Evolutionary conservation across 2,329 filamentous ascomycete genomes (phyloP).

Genomic region (Ophiostoma tasmaniense): DNA sequence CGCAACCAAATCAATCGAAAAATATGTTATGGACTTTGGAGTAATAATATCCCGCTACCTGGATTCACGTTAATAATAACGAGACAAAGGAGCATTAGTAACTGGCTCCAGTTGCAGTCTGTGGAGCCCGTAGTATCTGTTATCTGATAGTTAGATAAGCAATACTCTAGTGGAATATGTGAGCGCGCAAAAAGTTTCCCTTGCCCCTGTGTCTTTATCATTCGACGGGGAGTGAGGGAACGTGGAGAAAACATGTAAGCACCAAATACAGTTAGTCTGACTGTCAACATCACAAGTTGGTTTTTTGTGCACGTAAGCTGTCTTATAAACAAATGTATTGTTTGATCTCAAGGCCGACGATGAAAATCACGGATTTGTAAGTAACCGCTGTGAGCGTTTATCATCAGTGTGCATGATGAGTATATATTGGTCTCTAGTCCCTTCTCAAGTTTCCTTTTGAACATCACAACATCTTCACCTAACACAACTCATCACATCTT

Average conservation of each 20-base stretch:
- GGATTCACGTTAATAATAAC: neutral
- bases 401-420: neutral
- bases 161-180: too few relatives aligned
- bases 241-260: neutral
- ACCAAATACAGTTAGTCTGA: neutral
- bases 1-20: neutral
- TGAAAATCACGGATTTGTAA: neutral
- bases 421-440: neutral
- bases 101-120: neutral
- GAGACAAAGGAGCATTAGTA: neutral
- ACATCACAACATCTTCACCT: neutral
- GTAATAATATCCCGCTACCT: too few relatives aligned
- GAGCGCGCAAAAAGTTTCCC: conserved; percentile 10
- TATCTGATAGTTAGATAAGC: too few relatives aligned
- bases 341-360: neutral
- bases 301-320: neutral
- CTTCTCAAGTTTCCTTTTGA: neutral
- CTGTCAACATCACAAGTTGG: neutral
- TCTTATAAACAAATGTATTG: neutral
- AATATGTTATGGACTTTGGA: too few relatives aligned
- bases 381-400: neutral
- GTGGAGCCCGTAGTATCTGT: too few relatives aligned
- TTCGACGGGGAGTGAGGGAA: neutral
- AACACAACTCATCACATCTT: neutral
- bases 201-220: neutral